A percentile compares a stretch with the other conserved stretches of the same genome.
Conservation (phyloP, 1,139 yeast genomes). For the Geotrichum carabidarum region DNA sequence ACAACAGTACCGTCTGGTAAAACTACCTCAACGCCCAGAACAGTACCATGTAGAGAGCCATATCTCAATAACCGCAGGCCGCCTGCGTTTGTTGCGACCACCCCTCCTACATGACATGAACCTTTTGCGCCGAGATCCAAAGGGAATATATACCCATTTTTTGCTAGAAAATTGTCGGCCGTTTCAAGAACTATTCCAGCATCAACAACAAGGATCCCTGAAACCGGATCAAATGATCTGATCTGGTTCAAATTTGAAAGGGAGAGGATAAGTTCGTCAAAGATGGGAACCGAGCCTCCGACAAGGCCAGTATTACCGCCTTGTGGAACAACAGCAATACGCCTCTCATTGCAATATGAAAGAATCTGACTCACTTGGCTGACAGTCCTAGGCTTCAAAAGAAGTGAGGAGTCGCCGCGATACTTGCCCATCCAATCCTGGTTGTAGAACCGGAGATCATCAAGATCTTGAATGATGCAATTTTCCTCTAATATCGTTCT, state of each 20-base stretch:
- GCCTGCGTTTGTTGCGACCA: conserved; percentile 94
- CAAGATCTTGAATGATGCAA: conserved; percentile 48
- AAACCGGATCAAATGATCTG: conserved; percentile 71
- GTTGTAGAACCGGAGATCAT: conserved; percentile 58
- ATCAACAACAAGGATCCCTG: conserved; percentile 83
- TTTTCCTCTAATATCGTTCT: conserved; percentile 49
- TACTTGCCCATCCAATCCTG: conserved; percentile 98
- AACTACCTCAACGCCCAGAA: conserved; percentile 86
- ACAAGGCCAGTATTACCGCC: conserved; percentile 97
- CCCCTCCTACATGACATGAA: conserved; percentile 94
- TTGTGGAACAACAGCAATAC: conserved; percentile 87
- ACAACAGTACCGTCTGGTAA: conserved; percentile 82
- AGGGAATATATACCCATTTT: conserved; percentile 85
- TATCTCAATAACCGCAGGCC: conserved; percentile 83
- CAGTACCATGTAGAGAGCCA: conserved; percentile 90
- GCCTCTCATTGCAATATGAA: conserved; percentile 73
- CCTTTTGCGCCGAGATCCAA: conserved; percentile 96
- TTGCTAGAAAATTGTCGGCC: conserved; percentile 76
- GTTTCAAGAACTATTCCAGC: conserved; percentile 86
- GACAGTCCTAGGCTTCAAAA: conserved; percentile 78
- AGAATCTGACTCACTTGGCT: conserved; percentile 73
- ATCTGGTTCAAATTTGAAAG: conserved; percentile 68
- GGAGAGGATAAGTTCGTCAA: conserved; percentile 80
- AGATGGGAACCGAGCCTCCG: conserved; percentile 90
- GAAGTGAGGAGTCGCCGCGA: conserved; percentile 76